Percentiles rank a stretch among this genome's conserved stretches.
phyloP scores from a whole-genome alignment of 1,139 yeast genomes.

The Debaryomyces coudertii region DNA sequence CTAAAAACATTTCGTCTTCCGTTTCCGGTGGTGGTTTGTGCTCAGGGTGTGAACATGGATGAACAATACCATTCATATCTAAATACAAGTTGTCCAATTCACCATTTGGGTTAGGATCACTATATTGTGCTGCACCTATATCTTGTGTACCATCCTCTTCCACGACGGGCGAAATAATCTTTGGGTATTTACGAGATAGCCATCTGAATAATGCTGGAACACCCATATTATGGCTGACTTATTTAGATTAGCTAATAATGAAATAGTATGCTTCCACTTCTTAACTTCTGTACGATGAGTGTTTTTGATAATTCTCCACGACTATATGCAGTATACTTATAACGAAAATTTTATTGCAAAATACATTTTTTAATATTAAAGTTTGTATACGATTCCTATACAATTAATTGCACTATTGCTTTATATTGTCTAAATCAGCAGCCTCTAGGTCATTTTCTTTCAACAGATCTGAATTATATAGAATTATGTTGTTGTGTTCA shows the following conservation, averaged over 20 bases:
- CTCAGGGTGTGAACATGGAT: conserved; percentile 97
- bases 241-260: background rate
- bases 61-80: conserved; percentile 98
- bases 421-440: background rate
- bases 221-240: conserved; percentile 45
- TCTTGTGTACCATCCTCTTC: conserved; percentile 67
- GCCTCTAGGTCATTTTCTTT: background rate
- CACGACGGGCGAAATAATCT: conserved; percentile 85
- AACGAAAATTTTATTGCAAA: background rate
- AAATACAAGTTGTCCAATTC: conserved; percentile 88
- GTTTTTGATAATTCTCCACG: background rate
- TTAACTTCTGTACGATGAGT: background rate
- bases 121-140: conserved; percentile 62
- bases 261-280: background rate
- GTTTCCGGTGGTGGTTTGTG: conserved; percentile 92
- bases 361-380: no score
- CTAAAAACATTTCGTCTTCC: conserved; percentile 93
- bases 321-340: conserved; percentile 2
- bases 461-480: conserved; percentile 41
- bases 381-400: no score
- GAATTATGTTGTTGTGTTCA: conserved; percentile 52
- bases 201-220: conserved; percentile 98
- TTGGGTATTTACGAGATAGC: conserved; percentile 92
- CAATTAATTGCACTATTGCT: background rate
- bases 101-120: conserved; percentile 89